Conservation (phyloP, 2,329 filamentous ascomycete genomes). For the Sordariomycetes sp. region DNA sequence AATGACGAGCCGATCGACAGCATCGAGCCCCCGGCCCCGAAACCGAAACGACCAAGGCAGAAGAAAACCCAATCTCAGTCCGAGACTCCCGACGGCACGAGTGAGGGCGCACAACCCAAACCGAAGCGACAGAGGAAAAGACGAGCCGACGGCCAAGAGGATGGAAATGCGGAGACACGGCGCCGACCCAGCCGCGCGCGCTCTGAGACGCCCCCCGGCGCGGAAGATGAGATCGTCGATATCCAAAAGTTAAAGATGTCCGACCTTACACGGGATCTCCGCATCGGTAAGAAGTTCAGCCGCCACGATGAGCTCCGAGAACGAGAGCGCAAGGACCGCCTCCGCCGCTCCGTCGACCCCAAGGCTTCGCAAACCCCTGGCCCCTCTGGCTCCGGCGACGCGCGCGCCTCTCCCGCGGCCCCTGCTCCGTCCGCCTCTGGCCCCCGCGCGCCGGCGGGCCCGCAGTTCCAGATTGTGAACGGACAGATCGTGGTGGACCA, state of each 20-base stretch:
- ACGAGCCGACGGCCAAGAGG: constrained; percentile 5
- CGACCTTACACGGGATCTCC: constrained; percentile 56
- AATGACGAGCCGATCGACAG: not conserved
- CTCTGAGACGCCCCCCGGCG: constrained; percentile 47
- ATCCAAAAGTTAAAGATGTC: constrained; percentile 55
- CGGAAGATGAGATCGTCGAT: constrained; percentile 50
- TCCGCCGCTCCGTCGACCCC: constrained; percentile 25
- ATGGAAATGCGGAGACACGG: constrained; percentile 9
- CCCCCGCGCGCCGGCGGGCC: constrained; percentile 15
- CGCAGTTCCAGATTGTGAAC: constrained; percentile 51
- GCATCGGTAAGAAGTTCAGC: constrained; percentile 62
- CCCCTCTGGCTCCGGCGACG: not conserved
- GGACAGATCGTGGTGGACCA: constrained; percentile 63
- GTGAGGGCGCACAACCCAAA: constrained; percentile 5
- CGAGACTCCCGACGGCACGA: constrained; percentile 2
- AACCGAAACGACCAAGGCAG: not conserved
- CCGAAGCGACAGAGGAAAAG: constrained; percentile 8
- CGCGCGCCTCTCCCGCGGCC: not conserved
- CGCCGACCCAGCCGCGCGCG: constrained; percentile 22
- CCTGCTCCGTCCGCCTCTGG: not conserved
- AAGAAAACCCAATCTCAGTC: not conserved
- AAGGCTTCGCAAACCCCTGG: constrained; percentile 2
- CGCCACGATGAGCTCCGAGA: constrained; percentile 60
- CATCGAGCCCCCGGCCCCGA: not conserved
- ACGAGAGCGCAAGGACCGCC: constrained; percentile 39